phyloP scores from a whole-genome alignment of 257 asterid species.

The Catharanthus roseus region DNA sequence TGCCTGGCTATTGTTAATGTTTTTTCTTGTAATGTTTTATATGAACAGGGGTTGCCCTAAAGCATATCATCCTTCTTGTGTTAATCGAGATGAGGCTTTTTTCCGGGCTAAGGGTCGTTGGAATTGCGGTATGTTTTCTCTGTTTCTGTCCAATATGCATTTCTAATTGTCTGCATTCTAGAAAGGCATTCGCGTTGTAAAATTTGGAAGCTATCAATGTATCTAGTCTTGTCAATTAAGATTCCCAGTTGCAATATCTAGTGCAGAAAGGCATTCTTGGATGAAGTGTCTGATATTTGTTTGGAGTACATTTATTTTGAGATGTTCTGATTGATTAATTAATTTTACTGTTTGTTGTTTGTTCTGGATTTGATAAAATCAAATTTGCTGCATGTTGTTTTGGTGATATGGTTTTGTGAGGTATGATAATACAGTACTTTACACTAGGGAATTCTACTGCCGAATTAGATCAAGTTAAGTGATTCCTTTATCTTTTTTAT shows the following conservation, averaged over 20 bases:
- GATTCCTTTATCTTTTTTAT: background rate
- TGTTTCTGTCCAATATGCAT: background rate
- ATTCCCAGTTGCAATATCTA: background rate
- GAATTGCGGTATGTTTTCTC: conserved; percentile 72
- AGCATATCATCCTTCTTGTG: conserved; percentile 94
- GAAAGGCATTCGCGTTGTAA: background rate
- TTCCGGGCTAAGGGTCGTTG: conserved; percentile 88
- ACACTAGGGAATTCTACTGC: background rate
- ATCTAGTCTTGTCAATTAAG: background rate
- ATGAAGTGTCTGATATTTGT: background rate
- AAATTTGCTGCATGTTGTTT: background rate
- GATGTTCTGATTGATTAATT: background rate
- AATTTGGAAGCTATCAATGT: background rate
- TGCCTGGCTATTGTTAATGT: conserved; percentile 10
- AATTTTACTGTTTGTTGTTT: background rate
- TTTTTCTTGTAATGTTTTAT: too few species aligned
- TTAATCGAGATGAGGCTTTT: conserved; percentile 85
- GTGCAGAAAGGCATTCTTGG: background rate
- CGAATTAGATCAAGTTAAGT: background rate
- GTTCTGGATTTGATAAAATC: background rate
- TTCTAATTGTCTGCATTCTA: background rate
- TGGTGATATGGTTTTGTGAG: background rate
- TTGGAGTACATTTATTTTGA: background rate
- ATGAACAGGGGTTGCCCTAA: conserved; percentile 87
- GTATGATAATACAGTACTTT: background rate